Conservation (phyloP, 495 filamentous ascomycete species). For the Halenospora varia region DNA sequence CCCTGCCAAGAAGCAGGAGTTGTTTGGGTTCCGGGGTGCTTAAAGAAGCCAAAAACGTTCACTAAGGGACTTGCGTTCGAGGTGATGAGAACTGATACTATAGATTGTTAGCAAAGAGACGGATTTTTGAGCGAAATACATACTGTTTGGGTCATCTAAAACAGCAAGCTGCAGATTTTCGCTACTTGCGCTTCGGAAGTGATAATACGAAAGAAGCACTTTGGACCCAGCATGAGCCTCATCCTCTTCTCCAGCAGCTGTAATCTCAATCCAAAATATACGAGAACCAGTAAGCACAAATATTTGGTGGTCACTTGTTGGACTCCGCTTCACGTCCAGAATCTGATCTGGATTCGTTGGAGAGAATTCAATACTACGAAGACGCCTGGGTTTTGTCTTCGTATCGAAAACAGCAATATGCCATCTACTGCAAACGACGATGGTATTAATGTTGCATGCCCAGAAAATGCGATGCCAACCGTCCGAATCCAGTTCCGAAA, state of each 20-base stretch:
- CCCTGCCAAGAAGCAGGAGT: slow-evolving; percentile 1
- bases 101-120: slow-evolving; percentile 8
- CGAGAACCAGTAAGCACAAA: slow-evolving; percentile 53
- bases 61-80: slow-evolving; percentile 12
- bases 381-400: slow-evolving; percentile 4
- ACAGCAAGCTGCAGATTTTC: slow-evolving; percentile 29
- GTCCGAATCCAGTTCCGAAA: slow-evolving; percentile 29
- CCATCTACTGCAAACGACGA: slow-evolving; percentile 44
- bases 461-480: slow-evolving; percentile 52
- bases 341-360: slow-evolving; percentile 38
- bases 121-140: neutral
- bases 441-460: slow-evolving; percentile 37
- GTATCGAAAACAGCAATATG: slow-evolving; percentile 30
- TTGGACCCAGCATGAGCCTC: slow-evolving; percentile 4
- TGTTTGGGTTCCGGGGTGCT: neutral
- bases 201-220: slow-evolving; percentile 34
- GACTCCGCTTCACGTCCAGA: slow-evolving; percentile 46
- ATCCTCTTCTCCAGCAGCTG: slow-evolving; percentile 14
- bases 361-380: slow-evolving; percentile 36
- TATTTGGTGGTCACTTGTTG: slow-evolving; percentile 41
- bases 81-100: slow-evolving; percentile 19
- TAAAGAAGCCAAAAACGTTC: slow-evolving; percentile 21
- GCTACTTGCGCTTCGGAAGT: slow-evolving; percentile 39
- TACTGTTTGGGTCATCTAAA: slow-evolving; percentile 13
- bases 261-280: slow-evolving; percentile 31